Conservation (phyloP, 176 grass and related monocot genomes). For the Canna indica region DNA sequence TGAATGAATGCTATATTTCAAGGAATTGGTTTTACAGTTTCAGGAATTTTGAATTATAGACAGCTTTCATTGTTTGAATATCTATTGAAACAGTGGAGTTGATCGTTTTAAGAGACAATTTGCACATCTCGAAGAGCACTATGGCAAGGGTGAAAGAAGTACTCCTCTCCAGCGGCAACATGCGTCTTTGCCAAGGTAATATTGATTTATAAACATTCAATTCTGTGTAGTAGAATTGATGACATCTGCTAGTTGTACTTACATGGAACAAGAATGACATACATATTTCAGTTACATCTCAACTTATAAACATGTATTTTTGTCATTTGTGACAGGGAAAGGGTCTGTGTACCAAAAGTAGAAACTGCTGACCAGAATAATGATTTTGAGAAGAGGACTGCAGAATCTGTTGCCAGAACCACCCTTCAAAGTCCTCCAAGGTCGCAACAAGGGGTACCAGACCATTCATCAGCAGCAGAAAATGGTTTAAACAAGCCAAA, state of each 20-base stretch:
- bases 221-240: not conserved
- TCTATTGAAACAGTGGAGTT: slow-evolving; percentile 48
- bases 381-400: slow-evolving; percentile 39
- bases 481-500: slow-evolving; percentile 29
- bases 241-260: not conserved
- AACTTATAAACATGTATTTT: not conserved
- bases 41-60: not conserved
- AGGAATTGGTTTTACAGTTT: not conserved
- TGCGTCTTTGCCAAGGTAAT: slow-evolving; percentile 90
- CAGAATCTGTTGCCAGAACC: slow-evolving; percentile 42
- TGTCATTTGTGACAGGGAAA: slow-evolving; percentile 49
- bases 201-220: not conserved
- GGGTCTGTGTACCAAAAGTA: slow-evolving; percentile 53
- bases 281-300: not conserved
- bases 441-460: slow-evolving; percentile 27
- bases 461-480: slow-evolving; percentile 10
- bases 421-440: slow-evolving; percentile 42
- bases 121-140: slow-evolving; percentile 97
- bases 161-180: slow-evolving; percentile 81
- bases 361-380: slow-evolving; percentile 42
- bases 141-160: slow-evolving; percentile 88
- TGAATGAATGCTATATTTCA: not conserved
- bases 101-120: slow-evolving; percentile 96
- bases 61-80: not conserved
- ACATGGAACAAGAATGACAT: not conserved